phyloP scores from a whole-genome alignment of 768 basidiomycete species.

The Cantharellus anzutake region DNA sequence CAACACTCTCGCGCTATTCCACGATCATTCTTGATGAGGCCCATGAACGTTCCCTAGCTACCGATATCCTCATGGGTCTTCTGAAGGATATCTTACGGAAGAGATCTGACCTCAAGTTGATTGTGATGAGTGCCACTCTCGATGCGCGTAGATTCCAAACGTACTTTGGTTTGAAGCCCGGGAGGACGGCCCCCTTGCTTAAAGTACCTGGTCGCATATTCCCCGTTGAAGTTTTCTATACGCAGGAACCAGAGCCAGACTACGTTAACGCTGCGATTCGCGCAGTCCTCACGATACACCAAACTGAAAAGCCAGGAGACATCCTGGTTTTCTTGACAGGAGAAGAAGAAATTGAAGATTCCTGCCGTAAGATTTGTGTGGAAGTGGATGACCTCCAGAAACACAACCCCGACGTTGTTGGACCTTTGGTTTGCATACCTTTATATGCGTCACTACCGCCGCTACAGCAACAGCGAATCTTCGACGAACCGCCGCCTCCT shows the following conservation, averaged over 20 bases:
- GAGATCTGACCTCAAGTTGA: constrained; percentile 82
- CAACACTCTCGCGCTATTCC: constrained; percentile 70
- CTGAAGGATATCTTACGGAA: constrained; percentile 67
- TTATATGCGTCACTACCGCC: constrained; percentile 80
- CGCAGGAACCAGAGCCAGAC: constrained; percentile 53
- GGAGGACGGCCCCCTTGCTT: constrained; percentile 59
- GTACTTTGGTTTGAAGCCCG: constrained; percentile 45
- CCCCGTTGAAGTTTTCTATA: constrained; percentile 70
- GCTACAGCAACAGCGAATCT: constrained; percentile 60
- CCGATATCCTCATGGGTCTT: constrained; percentile 96
- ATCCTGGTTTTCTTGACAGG: constrained; percentile 93
- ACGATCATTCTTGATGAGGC: constrained; percentile 98
- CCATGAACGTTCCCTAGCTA: constrained; percentile 93
- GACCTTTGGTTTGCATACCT: constrained; percentile 63
- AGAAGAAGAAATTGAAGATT: constrained; percentile 88
- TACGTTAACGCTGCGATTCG: constrained; percentile 80
- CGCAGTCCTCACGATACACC: constrained; percentile 88
- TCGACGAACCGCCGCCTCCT: constrained; percentile 40
- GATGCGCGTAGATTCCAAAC: constrained; percentile 94
- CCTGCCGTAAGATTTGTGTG: constrained; percentile 52
- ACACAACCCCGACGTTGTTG: constrained; percentile 18
- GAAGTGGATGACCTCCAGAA: constrained; percentile 51
- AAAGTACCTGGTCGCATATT: constrained; percentile 90
- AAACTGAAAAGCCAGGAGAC: constrained; percentile 61
- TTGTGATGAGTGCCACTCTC: constrained; percentile 96